These are phyloP conservation scores for Monilinia vaccinii-corymbosi DNA, from an alignment of 2,329 filamentous ascomycete species.

Conservation along the genomic window DNA sequence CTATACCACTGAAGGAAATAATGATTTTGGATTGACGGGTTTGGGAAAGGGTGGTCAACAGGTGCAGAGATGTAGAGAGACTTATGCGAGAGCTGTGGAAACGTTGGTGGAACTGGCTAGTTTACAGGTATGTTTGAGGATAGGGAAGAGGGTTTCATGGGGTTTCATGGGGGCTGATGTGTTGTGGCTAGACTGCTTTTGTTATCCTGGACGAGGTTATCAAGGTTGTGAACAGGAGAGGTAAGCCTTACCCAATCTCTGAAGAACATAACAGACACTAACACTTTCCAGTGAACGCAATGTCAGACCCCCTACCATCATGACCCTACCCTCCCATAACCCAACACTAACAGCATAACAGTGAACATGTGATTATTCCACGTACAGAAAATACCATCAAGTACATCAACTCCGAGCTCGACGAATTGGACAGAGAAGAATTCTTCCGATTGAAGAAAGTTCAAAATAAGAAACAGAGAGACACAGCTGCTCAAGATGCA, in stretches of 20 bases:
- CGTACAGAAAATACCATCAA: conserved; percentile 99
- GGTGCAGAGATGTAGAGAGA: conserved; percentile 89
- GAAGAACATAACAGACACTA: conserved; percentile 19
- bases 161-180: not conserved
- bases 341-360: conserved; percentile 29
- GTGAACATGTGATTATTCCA: conserved; percentile 91
- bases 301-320: conserved; percentile 44
- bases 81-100: conserved; percentile 91
- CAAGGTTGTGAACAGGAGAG: conserved; percentile 96
- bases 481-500: conserved; percentile 61
- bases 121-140: conserved; percentile 51
- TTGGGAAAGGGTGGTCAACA: conserved; percentile 96
- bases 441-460: conserved; percentile 98
- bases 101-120: conserved; percentile 91
- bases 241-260: conserved; percentile 36
- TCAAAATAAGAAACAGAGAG: conserved; percentile 73
- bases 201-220: conserved; percentile 98
- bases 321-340: not conserved
- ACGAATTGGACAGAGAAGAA: conserved; percentile 94
- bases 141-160: not conserved
- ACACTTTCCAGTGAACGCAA: conserved; percentile 66
- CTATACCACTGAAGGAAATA: conserved; percentile 78
- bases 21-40: conserved; percentile 93
- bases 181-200: conserved; percentile 64
- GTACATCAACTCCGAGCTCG: conserved; percentile 97